Evolutionary conservation across 2,329 filamentous ascomycete species (phyloP), one percentile per base, ranked within the genome.

Genomic region (Trichoderma atroviride): DNA sequence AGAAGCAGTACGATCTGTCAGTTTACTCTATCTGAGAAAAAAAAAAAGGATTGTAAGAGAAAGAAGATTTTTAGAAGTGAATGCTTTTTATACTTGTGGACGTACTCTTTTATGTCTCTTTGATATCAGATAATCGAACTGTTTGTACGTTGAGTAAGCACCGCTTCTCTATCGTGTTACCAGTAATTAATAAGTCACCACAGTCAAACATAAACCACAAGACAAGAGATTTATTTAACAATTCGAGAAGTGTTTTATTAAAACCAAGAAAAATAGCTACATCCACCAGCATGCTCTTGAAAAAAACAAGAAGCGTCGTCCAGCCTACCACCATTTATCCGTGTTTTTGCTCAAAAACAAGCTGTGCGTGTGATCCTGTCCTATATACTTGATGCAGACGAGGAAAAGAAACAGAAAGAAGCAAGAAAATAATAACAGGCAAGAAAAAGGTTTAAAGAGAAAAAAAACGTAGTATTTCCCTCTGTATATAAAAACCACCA

Each of bases 401-500:
- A 24, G 27, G 29, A 59, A 27, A 27, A 11, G 27, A 29, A 43
- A 43, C n/a, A 22, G 10, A 24, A 59, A 7, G 19, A 29, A 5
- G 22, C 5, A 43, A 19, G 27, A n/a, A 43, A 29, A n/a, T 22
- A 43, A 59, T 19, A 40, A 40, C 24, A 59, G 35, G 14, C 22
- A 59, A 59, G 29, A 27, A 29, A 5, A 27, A 22, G 22, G 9
- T 43, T n/a, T 13, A 24, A 14, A 27, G 37, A 31, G 29, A 16
- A 27, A 37, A 55, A 31, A 56, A 43, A 43, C 6, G 13, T 37
- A 37, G 35, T 27, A 35, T 66, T 43, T 55, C 52, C 24, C 56
- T 40, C 40, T 61, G 37, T 66, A 72, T 70, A 62, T n/a, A 66
- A 43, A 43, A 43, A 43, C 53, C 70, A 65, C 50, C 62, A 67